Evolutionary conservation across 345 rosid species (phyloP).

Genomic region (Gossypium stocksii): DNA sequence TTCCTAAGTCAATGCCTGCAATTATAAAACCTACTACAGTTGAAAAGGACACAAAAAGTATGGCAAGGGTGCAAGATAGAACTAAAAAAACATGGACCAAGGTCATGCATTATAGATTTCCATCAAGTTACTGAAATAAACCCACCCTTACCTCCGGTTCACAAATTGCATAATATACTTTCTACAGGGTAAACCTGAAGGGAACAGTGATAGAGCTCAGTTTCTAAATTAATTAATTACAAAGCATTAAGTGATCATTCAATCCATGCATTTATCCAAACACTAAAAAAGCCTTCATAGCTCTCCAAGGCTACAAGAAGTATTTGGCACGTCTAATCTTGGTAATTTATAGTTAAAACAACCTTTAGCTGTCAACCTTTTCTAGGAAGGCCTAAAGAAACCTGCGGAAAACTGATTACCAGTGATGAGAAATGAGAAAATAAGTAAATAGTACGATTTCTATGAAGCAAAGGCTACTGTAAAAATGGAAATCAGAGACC

Average conservation of each 20-base stretch:
- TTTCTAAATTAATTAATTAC: background rate
- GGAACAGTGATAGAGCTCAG: background rate
- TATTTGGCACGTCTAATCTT: background rate
- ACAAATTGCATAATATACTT: background rate
- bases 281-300: background rate
- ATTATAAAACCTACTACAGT: conserved; percentile 9
- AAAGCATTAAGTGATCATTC: background rate
- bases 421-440: background rate
- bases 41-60: background rate
- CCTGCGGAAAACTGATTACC: background rate
- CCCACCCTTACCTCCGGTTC: background rate
- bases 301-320: background rate
- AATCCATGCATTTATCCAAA: background rate
- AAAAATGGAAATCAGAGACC: background rate
- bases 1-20: conserved; percentile 46
- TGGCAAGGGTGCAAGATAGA: background rate
- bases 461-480: background rate
- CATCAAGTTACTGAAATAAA: background rate
- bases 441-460: background rate
- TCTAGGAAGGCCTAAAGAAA: background rate
- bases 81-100: background rate
- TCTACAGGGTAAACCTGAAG: background rate
- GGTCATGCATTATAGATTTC: background rate
- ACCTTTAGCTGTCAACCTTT: background rate
- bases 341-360: background rate